A percentile compares a stretch with the other conserved stretches of the same genome.
phyloP scores from a whole-genome alignment of 1,284 basidiomycete genomes.

The Testicularia cyperi region DNA sequence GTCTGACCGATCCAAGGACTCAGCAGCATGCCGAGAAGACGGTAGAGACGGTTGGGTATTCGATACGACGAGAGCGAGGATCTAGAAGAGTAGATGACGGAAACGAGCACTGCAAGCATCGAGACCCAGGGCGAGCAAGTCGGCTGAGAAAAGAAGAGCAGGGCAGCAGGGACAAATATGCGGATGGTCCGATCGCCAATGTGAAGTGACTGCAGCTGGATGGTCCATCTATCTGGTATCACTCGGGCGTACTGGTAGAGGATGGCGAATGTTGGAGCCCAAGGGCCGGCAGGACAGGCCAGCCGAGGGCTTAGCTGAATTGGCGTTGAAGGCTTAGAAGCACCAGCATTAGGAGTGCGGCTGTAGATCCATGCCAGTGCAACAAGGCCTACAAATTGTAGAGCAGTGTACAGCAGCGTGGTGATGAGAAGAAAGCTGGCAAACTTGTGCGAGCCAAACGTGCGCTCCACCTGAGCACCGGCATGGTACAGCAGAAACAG shows the following conservation, averaged over 20 bases:
- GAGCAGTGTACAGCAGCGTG: slow-evolving; percentile 6
- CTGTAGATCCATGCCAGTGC: not conserved
- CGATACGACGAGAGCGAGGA: not conserved
- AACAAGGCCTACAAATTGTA: slow-evolving; percentile 7
- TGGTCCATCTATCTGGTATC: slow-evolving; percentile 26
- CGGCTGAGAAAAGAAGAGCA: slow-evolving; percentile 5
- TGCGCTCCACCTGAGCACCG: slow-evolving; percentile 74
- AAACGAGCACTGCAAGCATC: not conserved
- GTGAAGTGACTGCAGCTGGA: not conserved
- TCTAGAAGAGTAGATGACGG: slow-evolving; percentile 1
- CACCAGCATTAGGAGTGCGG: no score
- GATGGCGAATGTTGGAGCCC: slow-evolving; percentile 16
- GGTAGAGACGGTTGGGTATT: not conserved
- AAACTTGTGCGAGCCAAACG: slow-evolving; percentile 82
- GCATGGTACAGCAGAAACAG: slow-evolving; percentile 75
- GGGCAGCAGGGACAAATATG: not conserved
- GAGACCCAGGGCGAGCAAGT: not conserved
- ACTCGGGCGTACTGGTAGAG: slow-evolving; percentile 24
- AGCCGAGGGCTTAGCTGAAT: no score
- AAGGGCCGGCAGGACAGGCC: slow-evolving; percentile 21
- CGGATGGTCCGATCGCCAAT: not conserved
- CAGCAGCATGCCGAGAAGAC: not conserved
- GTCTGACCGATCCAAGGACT: not conserved
- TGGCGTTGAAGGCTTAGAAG: no score
- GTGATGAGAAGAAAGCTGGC: slow-evolving; percentile 61